phyloP scores from a whole-genome alignment of 2,329 filamentous ascomycete genomes.

The Aspergillus thermomutatus region DNA sequence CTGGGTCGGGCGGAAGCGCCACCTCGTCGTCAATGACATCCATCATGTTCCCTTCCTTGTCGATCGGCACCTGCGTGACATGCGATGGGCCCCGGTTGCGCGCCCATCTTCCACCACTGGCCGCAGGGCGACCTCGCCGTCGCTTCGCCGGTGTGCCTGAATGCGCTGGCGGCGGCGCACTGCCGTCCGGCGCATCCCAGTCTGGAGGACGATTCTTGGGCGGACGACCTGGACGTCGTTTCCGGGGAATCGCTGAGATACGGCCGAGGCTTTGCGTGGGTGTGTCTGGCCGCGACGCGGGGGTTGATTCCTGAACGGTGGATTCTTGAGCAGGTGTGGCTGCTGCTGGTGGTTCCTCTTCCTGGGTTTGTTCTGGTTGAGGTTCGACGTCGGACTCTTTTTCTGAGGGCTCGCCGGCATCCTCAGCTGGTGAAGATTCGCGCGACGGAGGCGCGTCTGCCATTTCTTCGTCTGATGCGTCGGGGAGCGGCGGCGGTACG shows the following conservation, averaged over 20 bases:
- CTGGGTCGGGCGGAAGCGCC: conserved; percentile 77
- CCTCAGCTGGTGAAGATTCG: conserved; percentile 31
- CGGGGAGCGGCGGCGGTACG: conserved; percentile 38
- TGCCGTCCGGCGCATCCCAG: conserved; percentile 62
- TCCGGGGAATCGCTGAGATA: conserved; percentile 61
- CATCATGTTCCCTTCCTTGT: conserved; percentile 89
- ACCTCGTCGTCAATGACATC: conserved; percentile 92
- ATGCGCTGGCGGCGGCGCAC: conserved; percentile 43
- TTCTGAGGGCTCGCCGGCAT: conserved; percentile 29
- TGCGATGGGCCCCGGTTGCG: conserved; percentile 70
- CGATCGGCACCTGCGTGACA: conserved; percentile 77
- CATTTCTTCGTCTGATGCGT: conserved; percentile 47
- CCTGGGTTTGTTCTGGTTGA: conserved; percentile 37
- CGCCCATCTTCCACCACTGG: conserved; percentile 66
- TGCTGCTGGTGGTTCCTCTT: conserved; percentile 43
- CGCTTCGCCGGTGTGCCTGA: conserved; percentile 52
- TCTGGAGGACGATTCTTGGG: conserved; percentile 81
- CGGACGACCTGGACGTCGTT: conserved; percentile 74
- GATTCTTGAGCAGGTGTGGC: conserved; percentile 39
- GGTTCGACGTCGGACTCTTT: conserved; percentile 26
- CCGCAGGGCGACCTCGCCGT: conserved; percentile 55
- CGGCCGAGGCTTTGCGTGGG: conserved; percentile 47
- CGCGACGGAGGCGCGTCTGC: conserved; percentile 33
- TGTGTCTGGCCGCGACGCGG: conserved; percentile 48
- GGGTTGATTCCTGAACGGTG: conserved; percentile 41